Conservation (phyloP, 2,329 filamentous ascomycete species). For the Drechmeria coniospora region DNA sequence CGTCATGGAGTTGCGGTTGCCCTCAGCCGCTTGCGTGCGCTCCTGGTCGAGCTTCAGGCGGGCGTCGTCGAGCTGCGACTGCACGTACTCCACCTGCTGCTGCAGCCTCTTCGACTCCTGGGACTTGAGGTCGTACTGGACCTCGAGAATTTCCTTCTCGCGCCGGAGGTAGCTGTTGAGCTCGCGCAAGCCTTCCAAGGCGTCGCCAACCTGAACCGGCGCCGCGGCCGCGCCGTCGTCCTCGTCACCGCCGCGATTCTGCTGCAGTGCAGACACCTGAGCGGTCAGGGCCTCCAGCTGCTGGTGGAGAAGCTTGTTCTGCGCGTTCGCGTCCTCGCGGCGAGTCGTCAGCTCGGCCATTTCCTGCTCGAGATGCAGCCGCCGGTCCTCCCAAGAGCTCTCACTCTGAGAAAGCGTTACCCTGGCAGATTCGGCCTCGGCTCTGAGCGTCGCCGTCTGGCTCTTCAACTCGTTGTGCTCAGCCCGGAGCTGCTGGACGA, state of each 20-base stretch:
- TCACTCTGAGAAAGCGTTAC: conserved; percentile 66
- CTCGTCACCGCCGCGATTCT: conserved; percentile 45
- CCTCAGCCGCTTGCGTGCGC: conserved; percentile 59
- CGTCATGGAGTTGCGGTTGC: conserved; percentile 55
- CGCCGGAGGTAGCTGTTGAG: conserved; percentile 81
- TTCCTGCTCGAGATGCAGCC: conserved; percentile 69
- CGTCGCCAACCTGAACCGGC: conserved; percentile 37
- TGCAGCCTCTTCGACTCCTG: conserved; percentile 81
- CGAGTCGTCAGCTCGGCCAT: conserved; percentile 62
- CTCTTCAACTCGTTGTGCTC: conserved; percentile 75
- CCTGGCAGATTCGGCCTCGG: conserved; percentile 76
- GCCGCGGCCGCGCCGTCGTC: conserved; percentile 38
- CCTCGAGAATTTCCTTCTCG: conserved; percentile 95
- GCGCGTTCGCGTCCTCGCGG: conserved; percentile 69
- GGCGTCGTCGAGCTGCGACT: conserved; percentile 76
- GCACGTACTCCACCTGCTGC: conserved; percentile 77
- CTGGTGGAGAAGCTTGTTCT: conserved; percentile 81
- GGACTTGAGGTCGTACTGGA: conserved; percentile 81
- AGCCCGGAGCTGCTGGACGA: conserved; percentile 59
- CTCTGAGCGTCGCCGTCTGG: conserved; percentile 56
- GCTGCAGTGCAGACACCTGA: conserved; percentile 68
- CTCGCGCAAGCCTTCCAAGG: conserved; percentile 67
- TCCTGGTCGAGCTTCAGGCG: conserved; percentile 85
- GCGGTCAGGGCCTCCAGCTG: conserved; percentile 72
- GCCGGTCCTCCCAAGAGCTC: conserved; percentile 73